phyloP scores from a whole-genome alignment of 768 basidiomycete genomes.

The Amyloporia xantha region DNA sequence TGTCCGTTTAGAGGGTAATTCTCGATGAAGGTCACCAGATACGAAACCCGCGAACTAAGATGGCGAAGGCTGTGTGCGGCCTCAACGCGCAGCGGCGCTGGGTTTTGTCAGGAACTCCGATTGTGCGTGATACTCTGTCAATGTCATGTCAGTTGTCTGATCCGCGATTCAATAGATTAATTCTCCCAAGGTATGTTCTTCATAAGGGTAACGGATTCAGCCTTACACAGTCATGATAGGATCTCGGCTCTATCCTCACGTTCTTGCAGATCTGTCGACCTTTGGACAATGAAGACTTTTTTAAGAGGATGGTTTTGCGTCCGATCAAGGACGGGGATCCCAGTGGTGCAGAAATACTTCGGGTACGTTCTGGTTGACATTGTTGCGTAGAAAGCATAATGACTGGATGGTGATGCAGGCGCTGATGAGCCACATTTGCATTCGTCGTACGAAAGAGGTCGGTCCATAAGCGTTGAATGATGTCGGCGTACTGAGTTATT shows the following conservation, averaged over 20 bases:
- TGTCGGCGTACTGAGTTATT: neutral
- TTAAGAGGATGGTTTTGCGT: constrained; percentile 69
- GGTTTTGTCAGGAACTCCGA: constrained; percentile 82
- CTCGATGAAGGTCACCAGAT: constrained; percentile 88
- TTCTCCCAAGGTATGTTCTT: constrained; percentile 70
- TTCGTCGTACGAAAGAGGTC: constrained; percentile 80
- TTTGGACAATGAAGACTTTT: constrained; percentile 77
- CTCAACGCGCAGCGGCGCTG: constrained; percentile 70
- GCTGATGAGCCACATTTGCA: constrained; percentile 71
- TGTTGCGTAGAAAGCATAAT: neutral
- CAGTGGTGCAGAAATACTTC: constrained; percentile 61
- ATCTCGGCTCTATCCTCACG: constrained; percentile 79
- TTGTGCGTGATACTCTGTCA: constrained; percentile 44
- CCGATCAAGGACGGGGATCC: constrained; percentile 68
- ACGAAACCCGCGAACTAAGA: constrained; percentile 83
- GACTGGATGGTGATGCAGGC: constrained; percentile 34
- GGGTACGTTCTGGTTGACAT: constrained; percentile 35
- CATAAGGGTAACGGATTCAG: neutral
- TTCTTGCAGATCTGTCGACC: constrained; percentile 86
- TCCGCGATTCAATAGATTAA: constrained; percentile 52
- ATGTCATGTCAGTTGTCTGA: neutral
- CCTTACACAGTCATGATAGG: constrained; percentile 41
- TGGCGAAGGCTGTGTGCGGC: constrained; percentile 60
- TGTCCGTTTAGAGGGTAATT: constrained; percentile 62
- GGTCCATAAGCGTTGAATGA: too few relatives aligned